Conservation (phyloP, 768 basidiomycete genomes). For the Cyclocybe cylindracea region DNA sequence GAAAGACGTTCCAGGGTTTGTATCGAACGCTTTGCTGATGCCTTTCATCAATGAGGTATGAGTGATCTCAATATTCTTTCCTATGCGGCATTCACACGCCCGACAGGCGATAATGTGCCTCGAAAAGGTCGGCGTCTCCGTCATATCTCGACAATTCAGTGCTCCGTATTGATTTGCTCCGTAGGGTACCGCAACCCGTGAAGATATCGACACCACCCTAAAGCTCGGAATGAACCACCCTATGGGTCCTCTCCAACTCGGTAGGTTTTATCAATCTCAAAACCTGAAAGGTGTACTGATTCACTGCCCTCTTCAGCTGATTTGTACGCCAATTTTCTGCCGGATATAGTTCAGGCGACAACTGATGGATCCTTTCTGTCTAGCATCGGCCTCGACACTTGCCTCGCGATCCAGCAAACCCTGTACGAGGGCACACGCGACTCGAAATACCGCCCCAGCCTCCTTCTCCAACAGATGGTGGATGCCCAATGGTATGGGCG, state of each 20-base stretch:
- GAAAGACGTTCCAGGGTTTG: constrained; percentile 91
- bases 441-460: constrained; percentile 91
- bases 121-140: constrained; percentile 64
- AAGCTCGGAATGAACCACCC: constrained; percentile 94
- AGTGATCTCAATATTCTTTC: neutral
- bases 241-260: constrained; percentile 91
- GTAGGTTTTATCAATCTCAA: constrained; percentile 30
- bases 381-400: constrained; percentile 97
- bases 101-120: constrained; percentile 86
- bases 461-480: constrained; percentile 93
- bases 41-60: constrained; percentile 93
- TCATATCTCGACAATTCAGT: neutral
- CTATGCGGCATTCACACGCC: neutral
- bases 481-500: constrained; percentile 93
- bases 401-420: constrained; percentile 89
- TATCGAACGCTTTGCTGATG: constrained; percentile 95
- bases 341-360: neutral
- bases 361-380: neutral
- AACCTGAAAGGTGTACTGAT: neutral
- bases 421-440: constrained; percentile 88
- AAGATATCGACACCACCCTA: constrained; percentile 95
- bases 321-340: constrained; percentile 43
- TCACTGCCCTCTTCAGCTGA: constrained; percentile 40
- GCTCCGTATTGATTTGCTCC: neutral
- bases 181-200: constrained; percentile 87